Percentiles rank a stretch among this genome's conserved stretches.
Evolutionary conservation across 805 yeast species (phyloP).

Genomic region (Hanseniaspora mollemarum): DNA sequence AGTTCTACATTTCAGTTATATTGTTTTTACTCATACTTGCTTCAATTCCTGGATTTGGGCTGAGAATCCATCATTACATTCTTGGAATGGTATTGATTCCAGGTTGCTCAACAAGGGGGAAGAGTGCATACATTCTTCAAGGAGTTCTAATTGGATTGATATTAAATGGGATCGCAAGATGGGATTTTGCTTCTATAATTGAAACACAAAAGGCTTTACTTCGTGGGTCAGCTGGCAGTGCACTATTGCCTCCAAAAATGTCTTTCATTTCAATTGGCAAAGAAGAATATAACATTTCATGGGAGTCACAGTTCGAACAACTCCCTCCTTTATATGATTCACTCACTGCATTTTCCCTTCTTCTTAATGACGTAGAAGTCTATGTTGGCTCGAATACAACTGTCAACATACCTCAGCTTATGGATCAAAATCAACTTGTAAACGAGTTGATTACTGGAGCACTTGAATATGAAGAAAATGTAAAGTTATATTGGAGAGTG

Average conservation of each 20-base stretch:
- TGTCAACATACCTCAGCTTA: conserved; percentile 34
- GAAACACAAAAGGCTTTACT: conserved; percentile 59
- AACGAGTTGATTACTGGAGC: conserved; percentile 28
- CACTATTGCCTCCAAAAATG: conserved; percentile 41
- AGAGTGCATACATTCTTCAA: conserved; percentile 62
- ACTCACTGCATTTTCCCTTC: conserved; percentile 42
- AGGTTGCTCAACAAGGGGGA: conserved; percentile 68
- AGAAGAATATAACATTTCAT: conserved; percentile 24
- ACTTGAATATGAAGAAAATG: conserved; percentile 23
- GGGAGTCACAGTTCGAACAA: conserved; percentile 25
- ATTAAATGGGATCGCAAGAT: conserved; percentile 73
- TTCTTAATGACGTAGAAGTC: conserved; percentile 70
- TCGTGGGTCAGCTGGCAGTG: conserved; percentile 60
- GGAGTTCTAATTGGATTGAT: conserved; percentile 74
- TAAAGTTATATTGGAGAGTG: conserved; percentile 42
- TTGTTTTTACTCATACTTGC: conserved; percentile 29
- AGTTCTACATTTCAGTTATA: conserved; percentile 41
- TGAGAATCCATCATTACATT: conserved; percentile 74
- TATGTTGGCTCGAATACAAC: conserved; percentile 45
- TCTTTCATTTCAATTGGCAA: background rate
- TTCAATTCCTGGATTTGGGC: conserved; percentile 50
- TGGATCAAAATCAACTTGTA: conserved; percentile 27
- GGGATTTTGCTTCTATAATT: conserved; percentile 87
- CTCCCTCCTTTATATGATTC: conserved; percentile 18
- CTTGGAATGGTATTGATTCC: conserved; percentile 68